Evolutionary conservation across 164 flowering plant genomes (phyloP).

Genomic region (Santalum album): DNA sequence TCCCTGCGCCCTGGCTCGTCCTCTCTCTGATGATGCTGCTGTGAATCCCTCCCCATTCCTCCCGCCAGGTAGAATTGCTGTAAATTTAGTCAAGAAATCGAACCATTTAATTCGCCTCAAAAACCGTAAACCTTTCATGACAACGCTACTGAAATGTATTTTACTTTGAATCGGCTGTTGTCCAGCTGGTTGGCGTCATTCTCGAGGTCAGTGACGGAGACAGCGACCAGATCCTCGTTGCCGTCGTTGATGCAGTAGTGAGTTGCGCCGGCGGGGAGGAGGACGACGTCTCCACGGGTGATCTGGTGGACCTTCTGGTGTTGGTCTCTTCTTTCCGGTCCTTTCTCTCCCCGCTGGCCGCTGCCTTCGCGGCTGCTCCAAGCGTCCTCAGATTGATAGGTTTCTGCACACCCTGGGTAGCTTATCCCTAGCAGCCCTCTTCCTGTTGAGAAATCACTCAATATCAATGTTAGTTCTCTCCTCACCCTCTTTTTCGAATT

Average conservation of each 20-base stretch:
- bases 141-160: slow-evolving; percentile 8
- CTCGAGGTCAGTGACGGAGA: slow-evolving; percentile 38
- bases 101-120: background rate
- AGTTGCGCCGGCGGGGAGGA: slow-evolving; percentile 51
- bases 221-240: slow-evolving; percentile 25
- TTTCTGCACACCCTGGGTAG: slow-evolving; percentile 37
- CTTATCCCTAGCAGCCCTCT: slow-evolving; percentile 22
- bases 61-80: no score
- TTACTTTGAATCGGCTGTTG: background rate
- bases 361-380: background rate
- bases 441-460: slow-evolving; percentile 12
- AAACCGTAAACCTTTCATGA: slow-evolving; percentile 21
- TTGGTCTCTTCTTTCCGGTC: slow-evolving; percentile 19
- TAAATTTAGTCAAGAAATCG: no score
- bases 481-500: no score
- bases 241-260: slow-evolving; percentile 59
- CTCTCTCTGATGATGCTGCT: background rate
- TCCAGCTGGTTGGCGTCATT: slow-evolving; percentile 61
- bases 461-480: background rate
- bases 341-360: background rate
- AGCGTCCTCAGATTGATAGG: slow-evolving; percentile 17
- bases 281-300: slow-evolving; percentile 44
- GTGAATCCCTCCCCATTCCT: no score
- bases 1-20: background rate
- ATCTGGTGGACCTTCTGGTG: slow-evolving; percentile 55